Evolutionary conservation across 2,329 filamentous ascomycete species (phyloP).

Genomic region (Aaosphaeria pasadenensis): DNA sequence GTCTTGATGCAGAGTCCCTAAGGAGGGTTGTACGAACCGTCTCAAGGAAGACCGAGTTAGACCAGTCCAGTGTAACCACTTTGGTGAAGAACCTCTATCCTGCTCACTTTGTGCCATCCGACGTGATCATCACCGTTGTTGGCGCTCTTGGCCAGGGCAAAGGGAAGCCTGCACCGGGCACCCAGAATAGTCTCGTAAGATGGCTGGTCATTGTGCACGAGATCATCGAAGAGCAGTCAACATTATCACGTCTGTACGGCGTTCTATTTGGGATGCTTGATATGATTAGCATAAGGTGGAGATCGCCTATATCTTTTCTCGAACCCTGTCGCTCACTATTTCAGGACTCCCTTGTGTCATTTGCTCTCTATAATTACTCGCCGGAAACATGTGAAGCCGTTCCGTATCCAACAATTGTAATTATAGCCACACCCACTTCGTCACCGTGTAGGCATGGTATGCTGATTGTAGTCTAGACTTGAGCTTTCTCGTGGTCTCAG

Average conservation of each 20-base stretch:
- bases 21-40: conserved; percentile 64
- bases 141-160: conserved; percentile 74
- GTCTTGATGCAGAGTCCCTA: conserved; percentile 61
- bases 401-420: conserved; percentile 71
- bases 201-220: conserved; percentile 80
- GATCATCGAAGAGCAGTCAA: conserved; percentile 59
- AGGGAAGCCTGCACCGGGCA: conserved; percentile 67
- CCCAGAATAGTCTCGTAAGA: conserved; percentile 69
- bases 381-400: conserved; percentile 78
- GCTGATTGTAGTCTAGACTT: conserved; percentile 33
- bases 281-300: conserved; percentile 69
- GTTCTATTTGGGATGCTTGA: conserved; percentile 80
- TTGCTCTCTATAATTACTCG: conserved; percentile 75
- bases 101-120: conserved; percentile 58
- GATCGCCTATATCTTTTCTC: conserved; percentile 3
- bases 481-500: conserved; percentile 47
- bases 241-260: conserved; percentile 68
- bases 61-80: conserved; percentile 12
- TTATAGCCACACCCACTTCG: conserved; percentile 2
- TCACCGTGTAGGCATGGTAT: conserved; percentile 14
- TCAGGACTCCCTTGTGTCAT: conserved; percentile 61
- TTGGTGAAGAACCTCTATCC: conserved; percentile 72
- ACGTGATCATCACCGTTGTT: conserved; percentile 63
- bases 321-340: conserved; percentile 18
- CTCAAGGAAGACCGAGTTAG: conserved; percentile 52